Evolutionary conservation across 495 filamentous ascomycete species (phyloP), one percentile per base, ranked within the genome.

Genomic region (Melanomma pulvis-pyrius): DNA sequence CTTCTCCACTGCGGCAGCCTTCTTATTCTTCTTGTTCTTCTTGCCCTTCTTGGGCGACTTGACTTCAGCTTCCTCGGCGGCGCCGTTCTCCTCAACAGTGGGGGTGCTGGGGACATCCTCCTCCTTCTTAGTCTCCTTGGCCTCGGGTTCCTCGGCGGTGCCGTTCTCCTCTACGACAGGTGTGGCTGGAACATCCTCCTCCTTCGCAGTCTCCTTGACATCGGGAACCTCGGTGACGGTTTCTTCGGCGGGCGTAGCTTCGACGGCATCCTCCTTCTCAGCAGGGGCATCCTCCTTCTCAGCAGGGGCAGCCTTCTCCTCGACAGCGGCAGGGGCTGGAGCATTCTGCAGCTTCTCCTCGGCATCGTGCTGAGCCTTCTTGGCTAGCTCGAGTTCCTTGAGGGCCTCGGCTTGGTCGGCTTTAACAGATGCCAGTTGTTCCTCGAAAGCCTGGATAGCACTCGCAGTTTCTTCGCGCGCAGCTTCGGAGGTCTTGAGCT

Each of bases 1-100:
- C 34, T 41, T 41, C 8, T 41, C 34, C 34, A 8, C 34, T 41
- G 17, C 34, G 34, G 34, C 34, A 41, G 34, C 34, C 50, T 58
- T 54, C 9, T 57, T 46, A 6, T 36, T 41, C 52, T 57, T 41
- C 52, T 57, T 41, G 28, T 25, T 44, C 51, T 59, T 58, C 53
- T 59, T 44, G 32, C 19, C 53, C 25, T 46, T 59, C 52, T 64
- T 64, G 28, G 51, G 26, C 11, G 59, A 39, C 46, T 26, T 39
- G 25, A 29, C 46, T 1, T 52, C 55, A 5, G 30, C 2, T 13
- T 59, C 22, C 55, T 59, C 39, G 15, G 55, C 55, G 22, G 28
- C 46, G 24, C 44, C 29, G 46, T 61, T 52, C 24, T 48, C 32
- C 59, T 61, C 30, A 8, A 25, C 21, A 8, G 36, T 36, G 19